Evolutionary conservation across 2,329 filamentous ascomycete genomes (phyloP), one percentile per base, ranked within the genome.

Genomic region (Penicillium sp.): DNA sequence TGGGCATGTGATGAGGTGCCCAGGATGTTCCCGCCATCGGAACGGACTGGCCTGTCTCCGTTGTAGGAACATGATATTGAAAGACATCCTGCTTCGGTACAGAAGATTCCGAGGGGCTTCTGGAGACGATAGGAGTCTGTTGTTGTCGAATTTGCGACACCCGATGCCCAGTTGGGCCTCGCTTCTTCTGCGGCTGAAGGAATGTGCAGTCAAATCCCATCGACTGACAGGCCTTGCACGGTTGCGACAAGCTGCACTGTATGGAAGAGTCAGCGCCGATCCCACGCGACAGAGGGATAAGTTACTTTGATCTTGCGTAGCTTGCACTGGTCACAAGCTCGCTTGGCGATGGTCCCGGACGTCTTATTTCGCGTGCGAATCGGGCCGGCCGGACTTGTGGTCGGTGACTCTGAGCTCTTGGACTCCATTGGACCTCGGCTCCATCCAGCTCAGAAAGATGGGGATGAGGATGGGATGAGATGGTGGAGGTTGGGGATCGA

Each of bases 281-380:
- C 27, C 37, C 25, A 25, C 32, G 13, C 35, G 33, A 33, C 20
- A 28, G 31, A 39, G 40, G 35, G 44, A 42, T 9, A 47, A 37
- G 39, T 49, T 60, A 61, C 67, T 67, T 64, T 74, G 60, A 62
- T 68, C 56, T 66, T 71, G 52, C 66, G 64, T 29, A 70, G 60
- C 48, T 69, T 72, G 64, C 71, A 74, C 47, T 72, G 68, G 50
- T 74, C 71, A 52, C 71, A 74, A 1, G 71, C 71, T n/a, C 71
- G 55, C 51, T 65, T 66, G 9, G 64, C 64, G 42, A 65, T 63
- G 28, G 54, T 27, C 25, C 54, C 44, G 23, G 50, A 44, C 15
- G 55, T 42, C 49, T 61, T 65, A 43, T 54, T 61, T 48, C 59
- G 60, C 3, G 61, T 54, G 40, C 63, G 63, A 37, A 64, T 62